Conservation (phyloP, 164 flowering plant species). For the Magnolia officinalis region DNA sequence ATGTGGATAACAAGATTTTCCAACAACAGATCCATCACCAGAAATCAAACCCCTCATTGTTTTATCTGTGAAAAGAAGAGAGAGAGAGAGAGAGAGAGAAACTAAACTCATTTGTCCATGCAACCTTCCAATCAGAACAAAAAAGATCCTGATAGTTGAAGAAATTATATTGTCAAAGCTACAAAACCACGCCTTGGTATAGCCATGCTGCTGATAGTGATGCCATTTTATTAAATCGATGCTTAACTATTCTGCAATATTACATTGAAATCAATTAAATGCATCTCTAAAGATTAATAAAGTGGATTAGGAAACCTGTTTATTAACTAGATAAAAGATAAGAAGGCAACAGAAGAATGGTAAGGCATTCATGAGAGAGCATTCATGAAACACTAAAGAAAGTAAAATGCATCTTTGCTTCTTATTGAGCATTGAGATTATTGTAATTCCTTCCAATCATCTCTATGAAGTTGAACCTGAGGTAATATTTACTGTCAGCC, state of each 20-base stretch:
- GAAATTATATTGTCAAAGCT: neutral
- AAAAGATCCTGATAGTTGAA: neutral
- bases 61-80: constrained; percentile 9
- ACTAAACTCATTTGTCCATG: neutral
- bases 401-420: too few species aligned
- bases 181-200: constrained; percentile 12
- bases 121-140: constrained; percentile 1
- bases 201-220: constrained; percentile 15
- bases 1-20: constrained; percentile 7
- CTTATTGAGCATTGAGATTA: too few species aligned
- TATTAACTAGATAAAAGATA: neutral
- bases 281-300: neutral
- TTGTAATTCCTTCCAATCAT: too few species aligned
- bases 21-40: constrained; percentile 4
- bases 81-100: neutral
- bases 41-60: constrained; percentile 13
- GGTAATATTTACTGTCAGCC: too few species aligned
- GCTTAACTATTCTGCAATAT: neutral
- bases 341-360: neutral
- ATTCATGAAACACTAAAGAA: too few species aligned
- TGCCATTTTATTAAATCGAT: constrained; percentile 11
- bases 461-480: too few species aligned
- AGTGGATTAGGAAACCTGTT: neutral
- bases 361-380: too few species aligned
- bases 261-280: neutral